Percentiles rank a stretch among this genome's conserved stretches.
Evolutionary conservation across 305 asterid species (phyloP).

Genomic region (Rubia occidens): DNA sequence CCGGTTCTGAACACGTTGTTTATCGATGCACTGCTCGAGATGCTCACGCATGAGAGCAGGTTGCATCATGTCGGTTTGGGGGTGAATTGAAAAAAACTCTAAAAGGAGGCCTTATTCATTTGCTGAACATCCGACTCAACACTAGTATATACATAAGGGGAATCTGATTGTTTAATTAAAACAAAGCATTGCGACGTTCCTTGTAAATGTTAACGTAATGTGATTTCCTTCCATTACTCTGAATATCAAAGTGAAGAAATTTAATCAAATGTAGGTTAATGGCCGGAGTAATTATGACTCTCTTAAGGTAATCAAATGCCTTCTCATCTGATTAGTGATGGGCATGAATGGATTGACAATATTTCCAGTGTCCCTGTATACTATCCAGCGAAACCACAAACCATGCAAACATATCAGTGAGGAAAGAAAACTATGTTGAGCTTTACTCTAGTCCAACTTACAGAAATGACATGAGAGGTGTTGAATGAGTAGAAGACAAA

Average conservation of each 20-base stretch:
- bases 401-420: background rate
- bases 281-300: constrained; percentile 40
- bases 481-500: background rate
- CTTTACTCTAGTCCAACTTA: background rate
- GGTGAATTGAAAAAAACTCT: no score
- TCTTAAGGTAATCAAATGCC: constrained; percentile 68
- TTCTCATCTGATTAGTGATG: constrained; percentile 61
- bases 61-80: no score
- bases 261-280: constrained; percentile 6
- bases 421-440: background rate
- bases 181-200: constrained; percentile 2
- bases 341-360: constrained; percentile 4
- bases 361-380: background rate
- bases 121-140: no score
- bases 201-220: constrained; percentile 4
- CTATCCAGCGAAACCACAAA: background rate
- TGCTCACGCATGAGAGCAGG: no score
- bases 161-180: background rate
- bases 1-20: no score
- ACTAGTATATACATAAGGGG: no score
- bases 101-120: no score
- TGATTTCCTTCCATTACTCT: constrained; percentile 10
- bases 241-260: constrained; percentile 13
- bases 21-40: no score
- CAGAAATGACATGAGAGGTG: background rate